Conservation (phyloP, 805 yeast genomes). For the Starmerella bombi region DNA sequence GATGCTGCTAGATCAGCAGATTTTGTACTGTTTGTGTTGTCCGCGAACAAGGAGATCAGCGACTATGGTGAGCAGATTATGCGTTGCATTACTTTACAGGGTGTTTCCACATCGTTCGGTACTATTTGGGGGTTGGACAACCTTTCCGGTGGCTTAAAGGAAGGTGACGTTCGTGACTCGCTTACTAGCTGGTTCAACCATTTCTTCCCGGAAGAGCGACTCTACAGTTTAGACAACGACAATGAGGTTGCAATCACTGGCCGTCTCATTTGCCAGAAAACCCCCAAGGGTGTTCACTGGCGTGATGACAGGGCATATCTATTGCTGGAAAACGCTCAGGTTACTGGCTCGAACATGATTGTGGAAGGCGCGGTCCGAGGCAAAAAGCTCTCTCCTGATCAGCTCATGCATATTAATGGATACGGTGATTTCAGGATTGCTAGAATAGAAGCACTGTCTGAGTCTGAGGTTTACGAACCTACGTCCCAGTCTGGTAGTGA, state of each 20-base stretch:
- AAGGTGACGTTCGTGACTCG: conserved; percentile 52
- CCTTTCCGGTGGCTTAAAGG: conserved; percentile 59
- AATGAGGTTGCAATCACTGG: conserved; percentile 63
- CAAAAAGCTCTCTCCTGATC: conserved; percentile 48
- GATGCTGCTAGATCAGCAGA: conserved; percentile 87
- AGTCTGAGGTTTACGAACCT: conserved; percentile 2
- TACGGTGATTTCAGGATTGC: conserved; percentile 76
- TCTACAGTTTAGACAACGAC: conserved; percentile 53
- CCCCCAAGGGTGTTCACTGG: conserved; percentile 80
- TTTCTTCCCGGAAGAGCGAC: conserved; percentile 69
- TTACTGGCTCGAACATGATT: conserved; percentile 35
- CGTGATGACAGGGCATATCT: conserved; percentile 85
- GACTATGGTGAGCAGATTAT: conserved; percentile 77
- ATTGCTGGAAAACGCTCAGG: conserved; percentile 51
- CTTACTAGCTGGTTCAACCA: conserved; percentile 53
- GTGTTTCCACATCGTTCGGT: conserved; percentile 70
- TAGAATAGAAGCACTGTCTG: conserved; percentile 31
- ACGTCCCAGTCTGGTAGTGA: conserved; percentile 18
- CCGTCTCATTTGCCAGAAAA: conserved; percentile 68
- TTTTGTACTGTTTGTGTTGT: conserved; percentile 76
- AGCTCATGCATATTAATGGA: conserved; percentile 76
- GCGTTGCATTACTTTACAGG: conserved; percentile 82
- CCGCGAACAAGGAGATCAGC: conserved; percentile 76
- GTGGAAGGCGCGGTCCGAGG: conserved; percentile 85
- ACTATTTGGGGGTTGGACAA: conserved; percentile 60